Evolutionary conservation across 2,329 filamentous ascomycete species (phyloP), one percentile per base, ranked within the genome.

Genomic region (Scortechinia acanthostroma): DNA sequence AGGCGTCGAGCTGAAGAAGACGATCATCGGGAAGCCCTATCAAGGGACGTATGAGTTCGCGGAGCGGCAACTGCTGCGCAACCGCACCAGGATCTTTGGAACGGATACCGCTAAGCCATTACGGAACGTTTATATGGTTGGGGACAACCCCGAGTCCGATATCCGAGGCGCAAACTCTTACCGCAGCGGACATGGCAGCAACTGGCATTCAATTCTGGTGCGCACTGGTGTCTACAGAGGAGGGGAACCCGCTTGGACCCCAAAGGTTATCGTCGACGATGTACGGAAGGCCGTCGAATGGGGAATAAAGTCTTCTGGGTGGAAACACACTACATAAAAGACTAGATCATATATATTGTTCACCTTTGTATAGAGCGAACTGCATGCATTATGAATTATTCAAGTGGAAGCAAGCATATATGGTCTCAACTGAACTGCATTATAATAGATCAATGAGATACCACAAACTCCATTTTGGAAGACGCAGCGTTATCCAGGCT

Each of bases 71-170:
- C 63, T 88, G 42, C 37, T 51, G 43, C 43, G 35, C 44, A 50
- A 55, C 42, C 51, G 49, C 47, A 55, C 20, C 49, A 56, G n/a
- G n/a, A 4, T 19, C 45, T 19, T 43, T 43, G 61, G 4, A 59
- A 51, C 10, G 15, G 6, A 16, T 14, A 15, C 15, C 22, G 20
- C 10, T 40, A 17, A 33, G 13, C 23, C 37, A n/a, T 16, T 44
- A 17, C n/a, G 50, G 15, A 15, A 45, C n/a, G 81, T 89, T 2
- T 89, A 86, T 59, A 89, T 89, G 85, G 69, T 90, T 40, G 86
- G 86, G 2, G 77, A 82, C 51, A 81, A 81, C 47, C 76, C 77
- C 1, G 80, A 78, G 51, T 82, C 76, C 42, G 86, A 89, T 57
- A 87, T 90, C 50, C 61, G 67, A 3, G 86, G 86, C 2, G 83